Evolutionary conservation across 108 stramenopile genomes (phyloP).

Genomic region (Chaetoceros tenuissimus): DNA sequence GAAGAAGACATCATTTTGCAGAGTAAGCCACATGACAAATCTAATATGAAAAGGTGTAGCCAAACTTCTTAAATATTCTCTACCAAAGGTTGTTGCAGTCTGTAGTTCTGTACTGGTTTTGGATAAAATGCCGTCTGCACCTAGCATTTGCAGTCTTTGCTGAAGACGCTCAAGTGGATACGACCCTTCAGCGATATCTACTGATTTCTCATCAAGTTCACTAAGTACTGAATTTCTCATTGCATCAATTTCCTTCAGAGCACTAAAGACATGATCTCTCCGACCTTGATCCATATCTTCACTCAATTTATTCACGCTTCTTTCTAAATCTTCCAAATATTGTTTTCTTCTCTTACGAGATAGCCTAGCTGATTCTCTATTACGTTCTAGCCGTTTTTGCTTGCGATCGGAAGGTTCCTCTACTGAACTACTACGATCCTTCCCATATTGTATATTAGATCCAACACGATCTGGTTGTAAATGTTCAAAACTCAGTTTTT

Average conservation of each 20-base stretch:
- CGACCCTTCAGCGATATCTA: not conserved
- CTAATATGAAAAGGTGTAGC: constrained; percentile 55
- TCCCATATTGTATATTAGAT: not conserved
- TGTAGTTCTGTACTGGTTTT: constrained; percentile 29
- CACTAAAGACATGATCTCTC: constrained; percentile 46
- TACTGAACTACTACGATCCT: not conserved
- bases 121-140: constrained; percentile 1
- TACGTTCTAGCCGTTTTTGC: constrained; percentile 85
- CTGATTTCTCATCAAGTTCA: constrained; percentile 10
- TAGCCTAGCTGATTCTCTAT: constrained; percentile 90
- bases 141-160: not conserved
- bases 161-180: constrained; percentile 4
- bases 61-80: constrained; percentile 68
- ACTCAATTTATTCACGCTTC: constrained; percentile 48
- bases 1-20: constrained; percentile 80
- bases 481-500: not conserved
- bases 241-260: constrained; percentile 26
- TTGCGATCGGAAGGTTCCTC: constrained; percentile 26
- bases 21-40: constrained; percentile 80
- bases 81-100: constrained; percentile 50
- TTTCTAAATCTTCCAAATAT: constrained; percentile 91
- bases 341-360: constrained; percentile 87
- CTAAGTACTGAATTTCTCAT: constrained; percentile 24
- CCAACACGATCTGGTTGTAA: not conserved
- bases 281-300: constrained; percentile 78